Evolutionary conservation across 176 grass and related monocot genomes (phyloP).

Genomic region (Coix lacrymajobi): DNA sequence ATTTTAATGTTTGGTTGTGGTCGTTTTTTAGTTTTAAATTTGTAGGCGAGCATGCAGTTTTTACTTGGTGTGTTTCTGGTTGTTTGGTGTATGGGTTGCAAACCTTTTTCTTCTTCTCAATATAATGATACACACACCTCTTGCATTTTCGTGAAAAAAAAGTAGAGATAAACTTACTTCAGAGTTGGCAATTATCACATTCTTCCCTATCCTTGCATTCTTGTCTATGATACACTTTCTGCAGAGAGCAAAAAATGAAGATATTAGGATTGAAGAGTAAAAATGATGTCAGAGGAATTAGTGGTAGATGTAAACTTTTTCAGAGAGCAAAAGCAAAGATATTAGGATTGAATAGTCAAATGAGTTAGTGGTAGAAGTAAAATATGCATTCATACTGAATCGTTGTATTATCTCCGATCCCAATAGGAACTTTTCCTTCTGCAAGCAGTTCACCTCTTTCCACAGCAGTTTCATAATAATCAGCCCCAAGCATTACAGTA

Average conservation of each 20-base stretch:
- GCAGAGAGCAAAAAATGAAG: constrained; percentile 9
- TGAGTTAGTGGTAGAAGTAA: neutral
- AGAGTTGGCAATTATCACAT: constrained; percentile 64
- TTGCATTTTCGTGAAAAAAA: neutral
- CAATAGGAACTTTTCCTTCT: constrained; percentile 77
- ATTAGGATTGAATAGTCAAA: constrained; percentile 7
- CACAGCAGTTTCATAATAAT: constrained; percentile 72
- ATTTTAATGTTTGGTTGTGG: no score
- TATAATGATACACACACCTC: no score
- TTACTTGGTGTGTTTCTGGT: no score
- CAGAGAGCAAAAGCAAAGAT: neutral
- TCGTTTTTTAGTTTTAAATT: no score
- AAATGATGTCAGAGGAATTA: neutral
- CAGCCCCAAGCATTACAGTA: constrained; percentile 88
- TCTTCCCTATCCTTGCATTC: constrained; percentile 84
- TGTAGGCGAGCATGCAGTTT: no score
- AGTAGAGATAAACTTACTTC: constrained; percentile 43
- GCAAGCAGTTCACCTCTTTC: constrained; percentile 54
- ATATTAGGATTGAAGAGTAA: constrained; percentile 12
- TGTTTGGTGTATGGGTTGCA: no score
- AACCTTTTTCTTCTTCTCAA: no score
- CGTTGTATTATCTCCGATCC: constrained; percentile 80
- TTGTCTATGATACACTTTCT: constrained; percentile 94
- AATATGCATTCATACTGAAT: constrained; percentile 55
- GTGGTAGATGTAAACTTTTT: constrained; percentile 34